phyloP scores from a whole-genome alignment of 345 rosid genomes.

The Hypericum androsaemum region DNA sequence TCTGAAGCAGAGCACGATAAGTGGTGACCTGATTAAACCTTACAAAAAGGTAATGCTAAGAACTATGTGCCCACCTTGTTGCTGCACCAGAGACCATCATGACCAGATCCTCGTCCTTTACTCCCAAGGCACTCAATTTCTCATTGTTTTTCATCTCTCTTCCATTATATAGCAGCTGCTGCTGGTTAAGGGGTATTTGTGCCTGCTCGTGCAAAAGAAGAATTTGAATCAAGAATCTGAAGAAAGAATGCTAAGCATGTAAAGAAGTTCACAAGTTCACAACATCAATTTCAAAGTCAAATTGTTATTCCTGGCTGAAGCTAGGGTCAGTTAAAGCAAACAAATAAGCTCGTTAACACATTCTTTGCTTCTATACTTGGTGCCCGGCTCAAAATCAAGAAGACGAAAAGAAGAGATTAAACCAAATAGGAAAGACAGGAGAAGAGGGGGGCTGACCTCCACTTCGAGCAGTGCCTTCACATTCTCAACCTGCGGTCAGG shows the following conservation, averaged over 20 bases:
- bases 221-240: not conserved
- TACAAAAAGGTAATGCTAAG: no score
- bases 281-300: no score
- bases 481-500: conserved; percentile 61
- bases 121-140: conserved; percentile 75
- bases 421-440: not conserved
- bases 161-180: conserved; percentile 79
- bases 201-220: conserved; percentile 43
- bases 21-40: no score
- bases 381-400: not conserved
- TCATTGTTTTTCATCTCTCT: conserved; percentile 65
- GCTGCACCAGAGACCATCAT: conserved; percentile 72
- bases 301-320: no score
- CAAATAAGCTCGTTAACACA: not conserved
- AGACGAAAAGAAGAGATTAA: not conserved
- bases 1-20: no score
- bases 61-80: conserved; percentile 22
- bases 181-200: conserved; percentile 70
- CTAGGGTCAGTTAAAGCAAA: no score
- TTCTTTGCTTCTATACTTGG: not conserved
- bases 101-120: conserved; percentile 80
- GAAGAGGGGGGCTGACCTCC: conserved; percentile 86
- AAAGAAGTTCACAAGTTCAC: no score
- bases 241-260: no score
- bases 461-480: conserved; percentile 95